phyloP scores from a whole-genome alignment of 305 asterid species.

The Fraxinus nigra region DNA sequence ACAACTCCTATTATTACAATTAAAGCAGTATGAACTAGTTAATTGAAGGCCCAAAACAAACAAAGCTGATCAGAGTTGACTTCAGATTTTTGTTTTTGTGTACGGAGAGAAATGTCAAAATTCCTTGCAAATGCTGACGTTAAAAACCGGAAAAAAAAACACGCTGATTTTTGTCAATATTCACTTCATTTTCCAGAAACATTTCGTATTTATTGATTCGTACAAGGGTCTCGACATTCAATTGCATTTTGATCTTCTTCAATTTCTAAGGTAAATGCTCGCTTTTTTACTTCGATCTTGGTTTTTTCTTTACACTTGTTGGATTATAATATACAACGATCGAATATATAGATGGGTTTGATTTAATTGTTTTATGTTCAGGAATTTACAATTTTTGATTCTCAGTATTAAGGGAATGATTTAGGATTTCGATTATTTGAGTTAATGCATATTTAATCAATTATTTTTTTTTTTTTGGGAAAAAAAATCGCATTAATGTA shows the following conservation, averaged over 20 bases:
- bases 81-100: not conserved
- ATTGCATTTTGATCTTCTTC: not conserved
- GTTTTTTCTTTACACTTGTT: not conserved
- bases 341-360: too few species aligned
- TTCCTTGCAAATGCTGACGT: not conserved
- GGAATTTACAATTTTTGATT: not conserved
- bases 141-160: not conserved
- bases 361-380: not conserved
- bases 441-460: not conserved
- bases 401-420: not conserved
- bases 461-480: too few species aligned
- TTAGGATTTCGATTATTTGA: not conserved
- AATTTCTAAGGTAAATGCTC: not conserved
- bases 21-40: not conserved
- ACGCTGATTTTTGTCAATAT: not conserved
- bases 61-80: not conserved
- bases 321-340: not conserved
- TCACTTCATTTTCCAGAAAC: not conserved
- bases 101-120: not conserved
- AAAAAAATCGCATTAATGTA: too few species aligned
- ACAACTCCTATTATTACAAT: not conserved
- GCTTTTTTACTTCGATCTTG: not conserved
- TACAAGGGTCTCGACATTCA: not conserved
- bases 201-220: not conserved
- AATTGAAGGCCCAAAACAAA: not conserved